These are phyloP conservation scores for Tylopilus felleus DNA, from an alignment of 768 basidiomycete genomes.

Conservation along the genomic window DNA sequence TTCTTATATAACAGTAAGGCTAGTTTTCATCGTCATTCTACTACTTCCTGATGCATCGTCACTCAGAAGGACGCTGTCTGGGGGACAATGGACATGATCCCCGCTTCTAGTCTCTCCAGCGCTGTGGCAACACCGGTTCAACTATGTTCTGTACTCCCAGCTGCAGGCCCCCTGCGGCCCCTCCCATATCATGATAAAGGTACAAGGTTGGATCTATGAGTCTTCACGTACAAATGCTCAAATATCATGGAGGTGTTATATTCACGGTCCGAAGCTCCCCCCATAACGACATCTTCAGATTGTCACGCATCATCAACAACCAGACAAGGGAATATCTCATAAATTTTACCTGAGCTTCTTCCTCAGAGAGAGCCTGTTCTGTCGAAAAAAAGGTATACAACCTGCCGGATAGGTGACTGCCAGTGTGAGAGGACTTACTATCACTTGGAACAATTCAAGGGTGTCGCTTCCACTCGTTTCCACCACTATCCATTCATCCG, in stretches of 20 bases:
- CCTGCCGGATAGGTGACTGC: neutral
- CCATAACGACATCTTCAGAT: conserved; percentile 59
- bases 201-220: too few relatives aligned
- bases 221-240: conserved; percentile 76
- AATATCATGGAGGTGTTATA: conserved; percentile 82
- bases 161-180: too few relatives aligned
- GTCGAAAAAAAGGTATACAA: neutral
- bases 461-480: conserved; percentile 19
- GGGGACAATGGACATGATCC: too few relatives aligned
- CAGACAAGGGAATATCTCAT: neutral
- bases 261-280: conserved; percentile 67
- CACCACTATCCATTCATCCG: conserved; percentile 42
- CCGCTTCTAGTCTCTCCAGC: too few relatives aligned
- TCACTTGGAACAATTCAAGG: conserved; percentile 17
- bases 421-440: conserved; percentile 3
- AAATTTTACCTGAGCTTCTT: conserved; percentile 9
- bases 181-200: too few relatives aligned
- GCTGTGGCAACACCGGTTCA: too few relatives aligned
- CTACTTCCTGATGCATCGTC: too few relatives aligned
- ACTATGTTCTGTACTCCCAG: too few relatives aligned
- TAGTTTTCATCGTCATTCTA: too few relatives aligned
- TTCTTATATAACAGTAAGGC: too few relatives aligned
- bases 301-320: conserved; percentile 3
- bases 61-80: too few relatives aligned
- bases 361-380: conserved; percentile 12